Evolutionary conservation across 1,284 basidiomycete species (phyloP).

Genomic region (Sanguinoderma infundibulare): DNA sequence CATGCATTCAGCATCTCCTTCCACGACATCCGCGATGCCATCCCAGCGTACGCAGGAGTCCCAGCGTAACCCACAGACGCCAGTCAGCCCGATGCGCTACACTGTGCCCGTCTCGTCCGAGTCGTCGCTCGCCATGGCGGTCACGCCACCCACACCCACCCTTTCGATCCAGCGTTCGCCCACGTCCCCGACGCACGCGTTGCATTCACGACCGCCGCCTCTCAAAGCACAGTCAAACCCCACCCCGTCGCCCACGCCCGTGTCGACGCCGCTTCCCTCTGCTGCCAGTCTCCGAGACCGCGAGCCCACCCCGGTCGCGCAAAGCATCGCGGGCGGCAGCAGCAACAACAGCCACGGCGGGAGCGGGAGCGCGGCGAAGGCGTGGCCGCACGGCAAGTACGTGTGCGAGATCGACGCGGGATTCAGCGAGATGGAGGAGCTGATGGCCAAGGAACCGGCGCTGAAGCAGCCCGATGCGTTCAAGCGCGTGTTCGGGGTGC

Average conservation of each 20-base stretch:
- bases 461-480: slow-evolving; percentile 64
- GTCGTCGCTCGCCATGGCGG: slow-evolving; percentile 10
- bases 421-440: slow-evolving; percentile 57
- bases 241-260: neutral
- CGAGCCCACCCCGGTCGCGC: neutral
- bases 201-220: neutral
- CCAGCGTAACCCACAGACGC: slow-evolving; percentile 1
- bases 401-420: slow-evolving; percentile 63
- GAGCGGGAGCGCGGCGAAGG: slow-evolving; percentile 54
- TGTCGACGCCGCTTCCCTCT: neutral
- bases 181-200: neutral
- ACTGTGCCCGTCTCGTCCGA: slow-evolving; percentile 2
- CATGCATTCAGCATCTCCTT: neutral
- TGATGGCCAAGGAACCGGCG: slow-evolving; percentile 46
- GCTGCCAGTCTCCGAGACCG: neutral
- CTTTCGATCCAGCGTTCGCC: neutral
- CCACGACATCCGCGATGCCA: neutral
- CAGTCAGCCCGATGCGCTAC: slow-evolving; percentile 5
- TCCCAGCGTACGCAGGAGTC: neutral
- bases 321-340: neutral
- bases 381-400: slow-evolving; percentile 75
- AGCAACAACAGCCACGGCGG: neutral
- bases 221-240: neutral
- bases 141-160: slow-evolving; percentile 5
- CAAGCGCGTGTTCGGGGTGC: slow-evolving; percentile 64